A percentile compares a stretch with the other conserved stretches of the same genome.
Evolutionary conservation across 2,329 filamentous ascomycete genomes (phyloP).

Genomic region (Coniochaeta prunicola): DNA sequence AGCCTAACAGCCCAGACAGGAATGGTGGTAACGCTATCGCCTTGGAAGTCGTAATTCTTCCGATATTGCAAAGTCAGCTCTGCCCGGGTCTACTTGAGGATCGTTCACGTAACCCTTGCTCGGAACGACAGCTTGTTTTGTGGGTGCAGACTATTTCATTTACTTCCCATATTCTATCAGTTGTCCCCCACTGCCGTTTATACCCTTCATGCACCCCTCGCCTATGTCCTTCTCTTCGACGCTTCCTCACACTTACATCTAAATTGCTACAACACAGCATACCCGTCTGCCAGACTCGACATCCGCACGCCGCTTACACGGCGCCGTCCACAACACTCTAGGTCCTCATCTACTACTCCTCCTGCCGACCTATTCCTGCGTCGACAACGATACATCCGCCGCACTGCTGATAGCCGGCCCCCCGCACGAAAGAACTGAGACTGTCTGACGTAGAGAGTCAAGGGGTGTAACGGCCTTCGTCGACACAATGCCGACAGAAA

Average conservation of each 20-base stretch:
- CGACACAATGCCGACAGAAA: slow-evolving; percentile 1
- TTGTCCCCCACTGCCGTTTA: background rate
- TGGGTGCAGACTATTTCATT: slow-evolving; percentile 10
- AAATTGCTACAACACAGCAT: background rate
- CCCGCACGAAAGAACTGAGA: background rate
- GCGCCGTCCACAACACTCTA: slow-evolving; percentile 5
- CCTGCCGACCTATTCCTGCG: background rate
- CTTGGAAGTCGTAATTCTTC: background rate
- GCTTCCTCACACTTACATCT: background rate
- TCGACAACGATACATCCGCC: background rate
- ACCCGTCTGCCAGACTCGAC: background rate
- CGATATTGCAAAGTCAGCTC: background rate
- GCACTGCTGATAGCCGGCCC: background rate
- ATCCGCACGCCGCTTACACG: slow-evolving; percentile 3
- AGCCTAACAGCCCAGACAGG: background rate
- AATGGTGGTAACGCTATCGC: background rate
- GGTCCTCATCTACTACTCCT: background rate
- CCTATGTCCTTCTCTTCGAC: background rate
- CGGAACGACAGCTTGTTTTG: background rate
- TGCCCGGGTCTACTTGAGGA: background rate
- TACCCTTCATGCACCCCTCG: background rate
- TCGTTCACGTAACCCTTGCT: background rate
- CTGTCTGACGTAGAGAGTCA: slow-evolving; percentile 36
- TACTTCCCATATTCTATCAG: background rate
- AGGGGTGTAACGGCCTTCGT: slow-evolving; percentile 1